A percentile compares a stretch with the other conserved stretches of the same genome.
These are phyloP conservation scores for Dendrocalamus sinicus DNA, from an alignment of 176 grass and related monocot species.

Conservation along the genomic window DNA sequence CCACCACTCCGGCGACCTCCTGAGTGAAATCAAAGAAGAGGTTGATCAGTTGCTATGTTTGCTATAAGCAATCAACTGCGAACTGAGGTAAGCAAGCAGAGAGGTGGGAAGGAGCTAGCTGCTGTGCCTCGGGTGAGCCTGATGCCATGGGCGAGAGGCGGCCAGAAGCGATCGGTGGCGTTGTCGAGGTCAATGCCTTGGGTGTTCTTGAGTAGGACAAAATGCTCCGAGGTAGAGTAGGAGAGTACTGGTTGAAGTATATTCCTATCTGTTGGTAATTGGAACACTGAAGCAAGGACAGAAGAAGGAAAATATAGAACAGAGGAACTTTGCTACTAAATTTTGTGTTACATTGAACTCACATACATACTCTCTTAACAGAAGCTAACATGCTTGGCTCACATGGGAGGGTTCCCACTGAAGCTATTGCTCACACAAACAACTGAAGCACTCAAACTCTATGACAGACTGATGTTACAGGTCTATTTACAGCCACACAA, in stretches of 20 bases:
- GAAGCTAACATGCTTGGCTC: too few relatives aligned
- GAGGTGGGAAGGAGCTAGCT: neutral
- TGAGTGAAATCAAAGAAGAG: neutral
- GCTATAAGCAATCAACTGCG: neutral
- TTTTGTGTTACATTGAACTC: too few relatives aligned
- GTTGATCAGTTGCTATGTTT: neutral
- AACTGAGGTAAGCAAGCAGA: neutral
- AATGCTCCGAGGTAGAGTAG: neutral
- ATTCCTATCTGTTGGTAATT: too few relatives aligned
- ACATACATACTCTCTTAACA: too few relatives aligned
- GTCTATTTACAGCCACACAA: too few relatives aligned
- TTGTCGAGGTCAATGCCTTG: neutral
- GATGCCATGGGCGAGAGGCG: neutral
- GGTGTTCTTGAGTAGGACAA: neutral
- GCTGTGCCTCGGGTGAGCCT: neutral
- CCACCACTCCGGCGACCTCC: constrained; percentile 5
- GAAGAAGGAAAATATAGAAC: too few relatives aligned
- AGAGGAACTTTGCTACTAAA: too few relatives aligned
- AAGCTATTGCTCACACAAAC: too few relatives aligned
- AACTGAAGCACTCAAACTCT: too few relatives aligned
- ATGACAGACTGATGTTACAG: too few relatives aligned
- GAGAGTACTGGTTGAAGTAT: neutral
- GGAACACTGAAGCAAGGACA: too few relatives aligned
- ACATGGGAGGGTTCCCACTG: too few relatives aligned
- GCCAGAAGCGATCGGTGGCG: neutral